Evolutionary conservation across 345 rosid species (phyloP).

Genomic region (Eutrema yunnanense): DNA sequence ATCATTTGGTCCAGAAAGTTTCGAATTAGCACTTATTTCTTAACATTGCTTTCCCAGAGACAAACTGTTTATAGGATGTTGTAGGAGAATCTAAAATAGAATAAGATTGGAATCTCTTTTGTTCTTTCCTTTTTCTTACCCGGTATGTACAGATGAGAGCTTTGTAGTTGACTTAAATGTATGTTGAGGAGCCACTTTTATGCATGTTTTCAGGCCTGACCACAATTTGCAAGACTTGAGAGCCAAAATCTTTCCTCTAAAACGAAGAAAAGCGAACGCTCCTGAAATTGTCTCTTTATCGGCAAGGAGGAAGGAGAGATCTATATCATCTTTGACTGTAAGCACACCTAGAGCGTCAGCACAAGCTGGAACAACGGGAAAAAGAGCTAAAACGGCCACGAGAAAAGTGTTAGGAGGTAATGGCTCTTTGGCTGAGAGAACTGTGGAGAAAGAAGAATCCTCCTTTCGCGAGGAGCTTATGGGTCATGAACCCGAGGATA

Average conservation of each 20-base stretch:
- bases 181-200: background rate
- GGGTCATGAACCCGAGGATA: background rate
- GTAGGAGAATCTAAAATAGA: background rate
- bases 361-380: slow-evolving; percentile 51
- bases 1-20: too few species aligned
- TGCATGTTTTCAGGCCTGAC: slow-evolving; percentile 51
- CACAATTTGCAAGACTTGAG: slow-evolving; percentile 79
- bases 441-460: slow-evolving; percentile 40
- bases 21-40: too few species aligned
- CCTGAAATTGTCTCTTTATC: slow-evolving; percentile 46
- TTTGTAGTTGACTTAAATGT: background rate
- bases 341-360: slow-evolving; percentile 55
- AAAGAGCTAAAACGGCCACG: slow-evolving; percentile 51
- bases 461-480: background rate
- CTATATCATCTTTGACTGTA: slow-evolving; percentile 77
- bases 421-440: slow-evolving; percentile 38
- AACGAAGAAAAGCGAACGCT: slow-evolving; percentile 55
- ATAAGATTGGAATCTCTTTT: background rate
- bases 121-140: background rate
- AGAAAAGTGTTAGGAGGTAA: slow-evolving; percentile 53
- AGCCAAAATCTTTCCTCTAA: slow-evolving; percentile 69
- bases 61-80: background rate
- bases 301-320: slow-evolving; percentile 80
- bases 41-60: too few species aligned
- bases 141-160: background rate